Percentiles rank a stretch among this genome's conserved stretches.
phyloP scores from a whole-genome alignment of 2,329 filamentous ascomycete species.

The Fusarium kyushuense region DNA sequence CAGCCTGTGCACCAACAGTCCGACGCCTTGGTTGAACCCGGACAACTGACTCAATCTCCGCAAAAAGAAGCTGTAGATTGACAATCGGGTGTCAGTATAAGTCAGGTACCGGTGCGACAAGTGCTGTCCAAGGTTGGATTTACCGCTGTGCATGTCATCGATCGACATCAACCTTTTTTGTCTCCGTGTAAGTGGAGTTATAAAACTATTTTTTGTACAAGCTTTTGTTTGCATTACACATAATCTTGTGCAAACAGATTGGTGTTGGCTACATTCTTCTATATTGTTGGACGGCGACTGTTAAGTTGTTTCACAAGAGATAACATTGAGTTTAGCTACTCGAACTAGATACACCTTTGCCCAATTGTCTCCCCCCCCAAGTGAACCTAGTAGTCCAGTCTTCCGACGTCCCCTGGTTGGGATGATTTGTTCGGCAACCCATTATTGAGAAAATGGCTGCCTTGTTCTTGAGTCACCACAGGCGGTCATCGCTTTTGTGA shows the following conservation, averaged over 20 bases:
- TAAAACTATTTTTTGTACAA: background rate
- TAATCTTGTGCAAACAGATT: background rate
- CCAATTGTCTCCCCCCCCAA: background rate
- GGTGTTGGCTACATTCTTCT: background rate
- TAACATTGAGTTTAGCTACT: background rate
- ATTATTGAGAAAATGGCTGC: background rate
- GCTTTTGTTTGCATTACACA: background rate
- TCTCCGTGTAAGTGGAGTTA: background rate
- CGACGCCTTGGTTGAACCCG: background rate
- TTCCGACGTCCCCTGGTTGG: fast-evolving
- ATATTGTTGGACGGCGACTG: background rate
- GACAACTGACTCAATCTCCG: slow-evolving; percentile 4
- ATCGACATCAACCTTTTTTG: background rate
- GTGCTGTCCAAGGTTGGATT: background rate
- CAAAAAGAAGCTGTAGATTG: background rate
- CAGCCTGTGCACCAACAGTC: slow-evolving; percentile 5
- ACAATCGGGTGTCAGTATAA: background rate
- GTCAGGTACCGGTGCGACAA: background rate
- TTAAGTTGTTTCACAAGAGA: background rate
- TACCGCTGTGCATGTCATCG: background rate
- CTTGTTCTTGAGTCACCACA: no score
- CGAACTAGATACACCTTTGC: background rate
- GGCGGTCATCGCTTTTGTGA: no score
- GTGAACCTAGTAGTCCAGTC: background rate
- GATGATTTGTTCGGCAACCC: background rate